Base-by-base conservation (phyloP, 2,329 filamentous ascomycete species). In the Colletotrichum sp. region DNA sequence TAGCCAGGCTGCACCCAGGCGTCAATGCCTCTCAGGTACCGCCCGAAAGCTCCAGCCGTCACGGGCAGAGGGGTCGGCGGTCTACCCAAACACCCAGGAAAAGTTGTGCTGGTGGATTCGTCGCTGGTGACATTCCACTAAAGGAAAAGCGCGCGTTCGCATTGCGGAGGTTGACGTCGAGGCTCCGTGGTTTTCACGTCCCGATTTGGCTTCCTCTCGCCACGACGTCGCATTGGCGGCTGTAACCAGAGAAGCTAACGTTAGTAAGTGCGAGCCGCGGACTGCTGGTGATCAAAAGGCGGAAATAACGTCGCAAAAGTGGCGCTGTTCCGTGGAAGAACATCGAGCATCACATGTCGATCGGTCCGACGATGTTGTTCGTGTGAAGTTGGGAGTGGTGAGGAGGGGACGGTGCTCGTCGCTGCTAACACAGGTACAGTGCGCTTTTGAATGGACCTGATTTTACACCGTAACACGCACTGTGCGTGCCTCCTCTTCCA, bases 131-230 rank as follows among this genome's bases (percentile, higher is more conserved):
- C 65, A 59, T 69, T 62, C 65, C 74, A 7, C 64, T 61, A 76
- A 66, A 22, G 64, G 59, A 16, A 76, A 74, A 30, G 59, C 36
- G 64, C 32, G 15, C 22, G 62, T 49, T 27, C n/a, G 32, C 11
- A 68, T 32, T 52, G 66, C 76, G 76, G 76, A 77, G 70, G 69
- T 39, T 55, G 49, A 59, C 32, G 69, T 70, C 62, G 55, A 68
- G 62, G 76, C 74, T 77, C 76, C 76, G 76, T 71, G 76, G 66
- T 71, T 77, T 77, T 74, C 13, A 49, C 27, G 62, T 73, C 76
- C 76, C 76, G 63, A 77, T 77, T 68, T 59, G 76, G 76, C 11
- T 66, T 27, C 29, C 29, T 67, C 65, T 70, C 29, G 62, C 68
- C 63, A 67, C 70, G 74, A 67, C 62, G 74, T 74, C 25, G 66